Conservation (phyloP, 2,329 filamentous ascomycete genomes). For the Colletotrichum sp. region DNA sequence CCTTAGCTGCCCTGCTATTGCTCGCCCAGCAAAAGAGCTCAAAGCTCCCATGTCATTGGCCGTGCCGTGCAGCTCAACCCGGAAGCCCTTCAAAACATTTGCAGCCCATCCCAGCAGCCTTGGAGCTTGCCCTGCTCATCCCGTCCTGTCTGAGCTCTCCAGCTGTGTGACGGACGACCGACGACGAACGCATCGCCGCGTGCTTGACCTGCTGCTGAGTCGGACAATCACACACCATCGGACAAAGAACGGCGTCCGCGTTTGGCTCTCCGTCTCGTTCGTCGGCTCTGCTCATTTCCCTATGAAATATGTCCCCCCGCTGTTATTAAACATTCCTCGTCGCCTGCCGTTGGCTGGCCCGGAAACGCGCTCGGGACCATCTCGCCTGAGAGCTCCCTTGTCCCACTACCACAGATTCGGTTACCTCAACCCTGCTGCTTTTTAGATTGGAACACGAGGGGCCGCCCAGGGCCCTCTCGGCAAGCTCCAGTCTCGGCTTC, state of each 20-base stretch:
- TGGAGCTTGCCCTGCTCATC: not conserved
- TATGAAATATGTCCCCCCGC: not conserved
- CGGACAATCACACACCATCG: not conserved
- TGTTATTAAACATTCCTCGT: conserved; percentile 16
- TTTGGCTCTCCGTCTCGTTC: not conserved
- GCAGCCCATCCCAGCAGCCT: not conserved
- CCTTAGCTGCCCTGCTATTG: not conserved
- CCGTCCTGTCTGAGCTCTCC: not conserved
- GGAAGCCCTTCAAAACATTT: not conserved
- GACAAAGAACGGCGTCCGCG: not conserved
- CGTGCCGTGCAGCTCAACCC: not conserved
- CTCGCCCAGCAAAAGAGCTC: not conserved
- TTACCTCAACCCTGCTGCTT: conserved; percentile 8
- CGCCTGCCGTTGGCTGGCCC: conserved; percentile 8
- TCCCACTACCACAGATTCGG: conserved; percentile 17
- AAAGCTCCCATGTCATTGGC: not conserved
- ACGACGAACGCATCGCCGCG: not conserved
- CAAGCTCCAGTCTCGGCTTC: conserved; percentile 4
- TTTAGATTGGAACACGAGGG: conserved; percentile 20
- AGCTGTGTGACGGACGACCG: not conserved
- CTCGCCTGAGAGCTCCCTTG: conserved; percentile 19
- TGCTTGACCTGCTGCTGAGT: not conserved
- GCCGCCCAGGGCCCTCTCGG: not conserved
- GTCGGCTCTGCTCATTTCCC: conserved; percentile 8
- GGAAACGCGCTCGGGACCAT: conserved; percentile 20